These are phyloP conservation scores for Neoascochyta sp. DNA, from an alignment of 2,329 filamentous ascomycete genomes.

Conservation along the genomic window DNA sequence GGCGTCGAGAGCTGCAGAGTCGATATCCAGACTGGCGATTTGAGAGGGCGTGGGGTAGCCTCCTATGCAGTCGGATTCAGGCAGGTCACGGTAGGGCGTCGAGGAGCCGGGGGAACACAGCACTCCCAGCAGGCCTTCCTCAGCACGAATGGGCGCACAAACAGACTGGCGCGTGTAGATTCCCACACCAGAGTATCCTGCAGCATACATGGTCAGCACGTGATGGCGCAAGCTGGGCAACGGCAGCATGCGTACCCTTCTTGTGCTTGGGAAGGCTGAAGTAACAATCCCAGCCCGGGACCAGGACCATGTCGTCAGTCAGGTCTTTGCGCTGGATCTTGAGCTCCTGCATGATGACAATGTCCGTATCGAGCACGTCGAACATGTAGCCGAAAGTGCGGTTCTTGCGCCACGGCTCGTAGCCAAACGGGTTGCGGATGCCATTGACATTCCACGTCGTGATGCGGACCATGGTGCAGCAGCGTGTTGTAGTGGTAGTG, in stretches of 20 bases:
- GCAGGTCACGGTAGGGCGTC: slow-evolving; percentile 69
- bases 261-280: slow-evolving; percentile 92
- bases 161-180: slow-evolving; percentile 88
- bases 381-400: slow-evolving; percentile 70
- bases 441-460: slow-evolving; percentile 58
- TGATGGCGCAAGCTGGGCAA: slow-evolving; percentile 1
- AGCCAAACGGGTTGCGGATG: slow-evolving; percentile 53
- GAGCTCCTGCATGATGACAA: slow-evolving; percentile 90
- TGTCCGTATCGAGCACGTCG: slow-evolving; percentile 84
- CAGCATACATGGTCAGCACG: slow-evolving; percentile 9
- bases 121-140: slow-evolving; percentile 87
- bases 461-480: slow-evolving; percentile 72
- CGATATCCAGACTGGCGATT: slow-evolving; percentile 56
- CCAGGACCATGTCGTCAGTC: slow-evolving; percentile 89
- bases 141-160: slow-evolving; percentile 82
- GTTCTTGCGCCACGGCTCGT: slow-evolving; percentile 50
- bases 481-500: too few species aligned
- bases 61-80: slow-evolving; percentile 72
- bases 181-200: slow-evolving; percentile 91
- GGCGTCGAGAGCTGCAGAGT: slow-evolving; percentile 73
- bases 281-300: slow-evolving; percentile 93
- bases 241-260: slow-evolving; percentile 61
- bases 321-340: slow-evolving; percentile 95
- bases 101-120: slow-evolving; percentile 70
- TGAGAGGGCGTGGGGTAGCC: slow-evolving; percentile 76